phyloP scores from a whole-genome alignment of 352 stramenopile species.

The Pseudoperonospora humuli region DNA sequence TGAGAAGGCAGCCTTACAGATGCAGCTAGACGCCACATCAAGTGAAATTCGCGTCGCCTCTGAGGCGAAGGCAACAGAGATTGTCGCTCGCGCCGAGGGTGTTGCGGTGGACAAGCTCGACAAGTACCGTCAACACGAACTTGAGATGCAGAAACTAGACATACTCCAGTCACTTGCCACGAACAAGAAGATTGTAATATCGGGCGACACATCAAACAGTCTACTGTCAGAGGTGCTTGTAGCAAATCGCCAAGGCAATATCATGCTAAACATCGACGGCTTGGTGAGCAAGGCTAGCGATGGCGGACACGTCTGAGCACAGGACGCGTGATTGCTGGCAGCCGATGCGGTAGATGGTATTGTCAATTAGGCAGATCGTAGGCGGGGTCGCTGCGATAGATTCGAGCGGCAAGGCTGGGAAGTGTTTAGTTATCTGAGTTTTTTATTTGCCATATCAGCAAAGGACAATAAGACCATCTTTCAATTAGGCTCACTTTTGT shows the following conservation, averaged over 20 bases:
- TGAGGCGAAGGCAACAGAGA: slow-evolving; percentile 30
- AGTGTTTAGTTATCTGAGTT: too few relatives aligned
- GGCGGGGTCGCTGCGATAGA: too few relatives aligned
- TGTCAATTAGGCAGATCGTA: too few relatives aligned
- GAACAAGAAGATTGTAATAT: slow-evolving; percentile 36
- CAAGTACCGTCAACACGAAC: slow-evolving; percentile 23
- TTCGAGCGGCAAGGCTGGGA: too few relatives aligned
- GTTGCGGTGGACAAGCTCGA: slow-evolving; percentile 32
- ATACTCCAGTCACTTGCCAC: slow-evolving; percentile 28
- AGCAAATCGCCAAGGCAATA: slow-evolving; percentile 34
- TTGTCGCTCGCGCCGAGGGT: slow-evolving; percentile 33
- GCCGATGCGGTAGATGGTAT: too few relatives aligned
- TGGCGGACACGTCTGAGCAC: neutral
- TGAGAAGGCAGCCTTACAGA: slow-evolving; percentile 25
- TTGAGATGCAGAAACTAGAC: slow-evolving; percentile 40
- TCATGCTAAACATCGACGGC: slow-evolving; percentile 34
- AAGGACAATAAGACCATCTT: too few relatives aligned
- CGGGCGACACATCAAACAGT: slow-evolving; percentile 40
- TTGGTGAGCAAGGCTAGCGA: slow-evolving; percentile 14
- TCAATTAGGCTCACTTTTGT: too few relatives aligned
- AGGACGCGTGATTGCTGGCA: too few relatives aligned
- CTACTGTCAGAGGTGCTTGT: slow-evolving; percentile 40
- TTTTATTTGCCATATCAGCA: too few relatives aligned
- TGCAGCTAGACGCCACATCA: slow-evolving; percentile 31
- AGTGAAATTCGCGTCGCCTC: slow-evolving; percentile 25